phyloP scores from a whole-genome alignment of 768 basidiomycete species.

The Xerocomellus dryophilus region DNA sequence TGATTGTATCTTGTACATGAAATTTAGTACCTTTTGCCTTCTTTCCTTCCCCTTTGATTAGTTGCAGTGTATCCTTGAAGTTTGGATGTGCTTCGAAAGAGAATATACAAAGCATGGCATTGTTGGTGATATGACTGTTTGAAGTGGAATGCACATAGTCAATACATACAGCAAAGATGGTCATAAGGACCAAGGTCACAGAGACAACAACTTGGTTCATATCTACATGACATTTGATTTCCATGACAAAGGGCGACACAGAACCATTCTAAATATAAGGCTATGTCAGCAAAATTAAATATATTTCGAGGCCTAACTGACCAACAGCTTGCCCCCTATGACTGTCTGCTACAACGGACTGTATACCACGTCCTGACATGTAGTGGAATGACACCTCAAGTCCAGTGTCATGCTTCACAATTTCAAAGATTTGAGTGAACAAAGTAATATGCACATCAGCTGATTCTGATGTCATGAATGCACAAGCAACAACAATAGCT shows the following conservation, averaged over 20 bases:
- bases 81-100: slow-evolving; percentile 3
- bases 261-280: neutral
- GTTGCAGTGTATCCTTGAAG: neutral
- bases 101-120: slow-evolving; percentile 2
- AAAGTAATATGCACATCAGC: neutral
- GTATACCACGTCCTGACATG: neutral
- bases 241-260: neutral
- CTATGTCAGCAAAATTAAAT: neutral
- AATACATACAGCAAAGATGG: neutral
- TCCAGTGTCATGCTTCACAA: neutral
- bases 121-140: neutral
- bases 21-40: slow-evolving; percentile 3
- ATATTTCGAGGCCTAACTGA: neutral
- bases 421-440: slow-evolving; percentile 2
- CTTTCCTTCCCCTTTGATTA: neutral
- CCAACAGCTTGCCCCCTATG: slow-evolving; percentile 4
- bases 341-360: slow-evolving; percentile 5
- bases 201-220: neutral
- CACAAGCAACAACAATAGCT: slow-evolving; percentile 1
- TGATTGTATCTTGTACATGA: neutral
- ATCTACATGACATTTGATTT: neutral
- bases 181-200: neutral
- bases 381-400: neutral
- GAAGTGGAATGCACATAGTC: neutral
- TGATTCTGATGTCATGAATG: slow-evolving; percentile 4